These are phyloP conservation scores for Fusarium poae DNA, from an alignment of 2,329 filamentous ascomycete genomes.

Conservation along the genomic window DNA sequence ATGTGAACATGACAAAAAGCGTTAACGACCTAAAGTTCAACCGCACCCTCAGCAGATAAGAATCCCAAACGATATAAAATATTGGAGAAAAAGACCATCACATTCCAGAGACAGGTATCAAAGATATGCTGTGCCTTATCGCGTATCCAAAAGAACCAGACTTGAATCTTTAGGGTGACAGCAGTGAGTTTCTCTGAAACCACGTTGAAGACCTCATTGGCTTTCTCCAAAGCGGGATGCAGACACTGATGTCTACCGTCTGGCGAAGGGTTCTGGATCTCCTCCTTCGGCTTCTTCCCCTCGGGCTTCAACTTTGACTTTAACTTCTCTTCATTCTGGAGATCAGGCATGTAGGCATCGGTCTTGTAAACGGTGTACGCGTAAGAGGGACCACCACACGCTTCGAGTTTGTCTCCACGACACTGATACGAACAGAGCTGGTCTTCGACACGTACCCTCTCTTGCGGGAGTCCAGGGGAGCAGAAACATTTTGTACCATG, in stretches of 20 bases:
- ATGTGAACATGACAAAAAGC: not conserved
- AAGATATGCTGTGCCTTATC: slow-evolving; percentile 18
- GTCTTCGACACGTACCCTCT: not conserved
- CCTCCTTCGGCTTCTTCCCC: not conserved
- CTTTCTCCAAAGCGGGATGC: slow-evolving; percentile 7
- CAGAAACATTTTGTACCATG: not conserved
- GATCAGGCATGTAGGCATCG: not conserved
- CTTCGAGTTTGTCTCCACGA: not conserved
- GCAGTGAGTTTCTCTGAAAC: not conserved
- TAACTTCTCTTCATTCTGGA: not conserved
- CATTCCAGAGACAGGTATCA: slow-evolving; percentile 11
- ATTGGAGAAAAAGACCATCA: slow-evolving; percentile 12
- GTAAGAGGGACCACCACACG: slow-evolving; percentile 5
- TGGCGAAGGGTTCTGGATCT: not conserved
- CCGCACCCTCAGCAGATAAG: not conserved
- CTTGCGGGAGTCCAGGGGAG: not conserved
- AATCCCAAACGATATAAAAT: slow-evolving; percentile 1
- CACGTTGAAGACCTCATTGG: not conserved
- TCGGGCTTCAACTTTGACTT: accelerated
- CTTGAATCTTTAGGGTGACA: not conserved
- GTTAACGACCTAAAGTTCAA: slow-evolving; percentile 3
- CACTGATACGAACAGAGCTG: not conserved
- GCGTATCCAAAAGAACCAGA: not conserved
- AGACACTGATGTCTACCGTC: slow-evolving; percentile 6
- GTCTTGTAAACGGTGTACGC: slow-evolving; percentile 11